These are phyloP conservation scores for Backusella sp. DNA, from an alignment of 192 early-diverging fungal genomes.

Conservation along the genomic window DNA sequence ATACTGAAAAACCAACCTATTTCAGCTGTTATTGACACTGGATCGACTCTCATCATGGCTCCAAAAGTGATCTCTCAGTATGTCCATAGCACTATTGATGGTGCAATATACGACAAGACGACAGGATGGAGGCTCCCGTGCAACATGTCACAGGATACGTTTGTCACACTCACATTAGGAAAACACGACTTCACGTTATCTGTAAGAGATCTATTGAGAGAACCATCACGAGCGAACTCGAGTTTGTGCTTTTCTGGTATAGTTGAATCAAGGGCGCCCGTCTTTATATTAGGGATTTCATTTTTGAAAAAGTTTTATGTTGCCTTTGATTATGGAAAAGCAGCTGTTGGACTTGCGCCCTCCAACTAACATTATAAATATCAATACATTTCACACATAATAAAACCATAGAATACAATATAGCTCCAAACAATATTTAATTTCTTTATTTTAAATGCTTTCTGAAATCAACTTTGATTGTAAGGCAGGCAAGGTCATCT, in stretches of 20 bases:
- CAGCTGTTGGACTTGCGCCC: slow-evolving; percentile 45
- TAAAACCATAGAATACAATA: background rate
- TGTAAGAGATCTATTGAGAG: slow-evolving; percentile 34
- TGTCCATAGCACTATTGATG: slow-evolving; percentile 44
- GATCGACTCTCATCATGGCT: slow-evolving; percentile 53
- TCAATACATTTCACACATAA: background rate
- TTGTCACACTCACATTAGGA: slow-evolving; percentile 34
- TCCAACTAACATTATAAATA: background rate
- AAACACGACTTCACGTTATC: slow-evolving; percentile 27
- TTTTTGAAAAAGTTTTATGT: slow-evolving; percentile 51
- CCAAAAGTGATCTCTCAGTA: slow-evolving; percentile 32
- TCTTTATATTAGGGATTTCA: slow-evolving; percentile 41
- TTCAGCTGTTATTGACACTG: slow-evolving; percentile 52
- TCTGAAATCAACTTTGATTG: background rate
- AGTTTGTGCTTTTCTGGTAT: slow-evolving; percentile 32
- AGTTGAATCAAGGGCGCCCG: slow-evolving; percentile 14
- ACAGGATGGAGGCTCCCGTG: slow-evolving; percentile 48
- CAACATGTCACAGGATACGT: background rate
- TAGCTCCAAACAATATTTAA: background rate
- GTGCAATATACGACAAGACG: slow-evolving; percentile 13
- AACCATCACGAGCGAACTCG: slow-evolving; percentile 1
- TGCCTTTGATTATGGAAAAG: slow-evolving; percentile 46
- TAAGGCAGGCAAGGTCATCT: background rate
- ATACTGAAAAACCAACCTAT: background rate
- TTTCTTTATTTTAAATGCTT: background rate